Conservation (phyloP, 345 rosid genomes). For the Euphorbia lathyris region DNA sequence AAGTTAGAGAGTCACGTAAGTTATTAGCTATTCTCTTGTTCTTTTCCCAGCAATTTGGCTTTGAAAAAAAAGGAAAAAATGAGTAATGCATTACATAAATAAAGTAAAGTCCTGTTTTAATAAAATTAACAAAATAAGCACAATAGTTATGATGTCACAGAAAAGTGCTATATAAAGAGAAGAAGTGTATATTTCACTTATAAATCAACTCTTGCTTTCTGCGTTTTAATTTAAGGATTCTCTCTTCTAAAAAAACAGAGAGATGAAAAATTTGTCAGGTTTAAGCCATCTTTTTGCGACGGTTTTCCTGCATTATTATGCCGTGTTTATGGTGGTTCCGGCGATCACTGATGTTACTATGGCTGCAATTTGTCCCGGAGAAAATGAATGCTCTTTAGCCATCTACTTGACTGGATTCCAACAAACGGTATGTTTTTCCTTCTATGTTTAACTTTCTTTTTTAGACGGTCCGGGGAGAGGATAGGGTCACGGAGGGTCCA, state of each 20-base stretch:
- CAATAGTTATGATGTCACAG: no score
- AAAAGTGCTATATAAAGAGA: not conserved
- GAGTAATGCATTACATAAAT: no score
- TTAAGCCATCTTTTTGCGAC: constrained; percentile 32
- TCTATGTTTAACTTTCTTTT: no score
- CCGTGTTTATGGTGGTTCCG: constrained; percentile 36
- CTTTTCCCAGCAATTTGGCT: no score
- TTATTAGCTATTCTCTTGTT: no score
- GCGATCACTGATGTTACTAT: constrained; percentile 38
- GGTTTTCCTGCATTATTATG: constrained; percentile 27
- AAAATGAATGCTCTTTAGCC: constrained; percentile 36
- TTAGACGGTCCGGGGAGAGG: no score
- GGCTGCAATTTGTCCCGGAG: constrained; percentile 46
- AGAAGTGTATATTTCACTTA: constrained; percentile 16
- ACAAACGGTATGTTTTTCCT: constrained; percentile 33
- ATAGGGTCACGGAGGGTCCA: no score
- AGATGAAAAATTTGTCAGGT: constrained; percentile 26
- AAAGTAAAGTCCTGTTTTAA: no score
- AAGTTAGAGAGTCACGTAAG: no score
- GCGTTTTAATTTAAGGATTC: constrained; percentile 7
- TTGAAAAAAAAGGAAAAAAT: no score
- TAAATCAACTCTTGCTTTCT: constrained; percentile 13
- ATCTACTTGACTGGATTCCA: constrained; percentile 41
- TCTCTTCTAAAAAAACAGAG: not conserved
- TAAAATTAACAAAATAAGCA: no score